A percentile compares a stretch with the other conserved stretches of the same genome.
These are phyloP conservation scores for Nicotiana rustica DNA, from an alignment of 305 asterid species.

Conservation along the genomic window DNA sequence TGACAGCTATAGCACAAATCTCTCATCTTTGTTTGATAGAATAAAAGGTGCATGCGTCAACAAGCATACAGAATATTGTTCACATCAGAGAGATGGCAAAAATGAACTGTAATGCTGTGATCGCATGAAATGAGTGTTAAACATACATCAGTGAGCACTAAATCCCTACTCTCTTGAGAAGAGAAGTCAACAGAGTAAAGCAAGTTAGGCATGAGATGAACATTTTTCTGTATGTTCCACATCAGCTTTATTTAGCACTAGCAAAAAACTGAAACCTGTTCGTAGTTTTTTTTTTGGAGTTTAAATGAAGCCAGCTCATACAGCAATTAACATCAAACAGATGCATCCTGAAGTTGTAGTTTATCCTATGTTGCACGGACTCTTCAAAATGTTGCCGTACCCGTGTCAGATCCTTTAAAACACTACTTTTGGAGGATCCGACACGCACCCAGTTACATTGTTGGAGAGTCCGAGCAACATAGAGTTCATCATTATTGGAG, in stretches of 20 bases:
- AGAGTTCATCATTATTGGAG: constrained; percentile 12
- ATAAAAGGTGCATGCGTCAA: not conserved
- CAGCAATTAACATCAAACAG: not conserved
- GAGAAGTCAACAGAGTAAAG: not conserved
- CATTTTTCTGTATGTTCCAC: constrained; percentile 13
- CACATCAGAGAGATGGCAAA: not conserved
- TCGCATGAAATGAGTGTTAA: not conserved
- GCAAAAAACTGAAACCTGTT: not conserved
- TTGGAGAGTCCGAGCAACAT: no score
- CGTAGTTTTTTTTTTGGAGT: no score
- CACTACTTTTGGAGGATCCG: no score
- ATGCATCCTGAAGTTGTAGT: not conserved
- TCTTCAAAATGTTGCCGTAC: no score
- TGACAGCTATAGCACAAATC: not conserved
- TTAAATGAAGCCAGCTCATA: constrained; percentile 25
- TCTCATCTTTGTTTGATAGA: not conserved
- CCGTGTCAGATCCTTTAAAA: no score
- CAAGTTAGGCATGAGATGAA: constrained; percentile 10
- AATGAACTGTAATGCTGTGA: not conserved
- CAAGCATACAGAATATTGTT: not conserved
- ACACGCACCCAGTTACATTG: no score
- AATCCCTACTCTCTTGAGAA: not conserved
- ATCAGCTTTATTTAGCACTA: constrained; percentile 22
- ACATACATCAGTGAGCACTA: not conserved
- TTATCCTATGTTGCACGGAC: no score